Evolutionary conservation across 805 yeast genomes (phyloP), one percentile per base, ranked within the genome.

Genomic region (Metschnikowia henanensis): DNA sequence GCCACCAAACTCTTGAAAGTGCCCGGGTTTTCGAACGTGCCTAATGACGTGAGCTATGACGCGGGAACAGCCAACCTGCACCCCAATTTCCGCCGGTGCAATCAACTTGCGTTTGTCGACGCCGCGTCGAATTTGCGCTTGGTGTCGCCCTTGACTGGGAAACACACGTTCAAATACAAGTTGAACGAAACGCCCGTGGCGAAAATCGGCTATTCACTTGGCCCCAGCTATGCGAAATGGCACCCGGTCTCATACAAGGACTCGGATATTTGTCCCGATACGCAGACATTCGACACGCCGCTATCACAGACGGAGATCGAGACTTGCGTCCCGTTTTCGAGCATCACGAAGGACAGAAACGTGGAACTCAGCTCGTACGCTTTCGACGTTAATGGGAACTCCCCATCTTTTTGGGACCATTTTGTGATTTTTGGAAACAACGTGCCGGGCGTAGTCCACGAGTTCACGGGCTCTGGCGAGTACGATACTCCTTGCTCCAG

Each of bases 241-340:
- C 23, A n/a, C n/a, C 50, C 50, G 6, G 25, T 46, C 28, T 23
- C 34, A 12, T 17, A 39, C 26, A 26, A 30, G 6, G 30, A 21
- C 16, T 26, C 19, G 5, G 9, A 23, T 3, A 18, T 7, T 18
- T 19, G 25, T 16, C 21, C 26, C 21, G 26, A 35, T n/a, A 35
- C 39, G 17, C 43, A 39, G 21, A 25, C 7, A 16, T 30, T 39
- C 19, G 52, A 49, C 12, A 45, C 49, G 3, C 76, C 76, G 3
- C 57, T 79, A 23, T 71, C 79, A 0, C 75, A 76, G 45, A 73
- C 79, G 25, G 84, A 80, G 55, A 73, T 81, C 41, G 84, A 80
- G 50, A 77, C 84, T 0, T 73, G 81, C 47, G 59, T 58, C 18
- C 74, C 75, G 5, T 68, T 61, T 43, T 53, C 62, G 37, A 61